Evolutionary conservation across 2,329 filamentous ascomycete species (phyloP).

Genomic region (Alternaria ventricosa): DNA sequence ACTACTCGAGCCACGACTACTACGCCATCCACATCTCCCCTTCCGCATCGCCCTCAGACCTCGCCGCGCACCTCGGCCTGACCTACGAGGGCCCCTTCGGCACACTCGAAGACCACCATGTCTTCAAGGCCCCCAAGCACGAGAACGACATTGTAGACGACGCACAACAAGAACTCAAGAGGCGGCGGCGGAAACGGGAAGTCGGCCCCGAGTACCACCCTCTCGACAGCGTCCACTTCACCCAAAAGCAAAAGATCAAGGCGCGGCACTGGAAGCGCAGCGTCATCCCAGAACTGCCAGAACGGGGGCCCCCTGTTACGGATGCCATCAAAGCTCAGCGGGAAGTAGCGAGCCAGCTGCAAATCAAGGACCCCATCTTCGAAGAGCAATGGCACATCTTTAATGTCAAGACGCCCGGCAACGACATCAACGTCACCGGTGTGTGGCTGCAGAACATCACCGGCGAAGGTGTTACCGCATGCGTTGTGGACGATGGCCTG

Average conservation of each 20-base stretch:
- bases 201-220: slow-evolving; percentile 57
- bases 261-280: slow-evolving; percentile 67
- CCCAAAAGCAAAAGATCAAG: slow-evolving; percentile 76
- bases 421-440: slow-evolving; percentile 96
- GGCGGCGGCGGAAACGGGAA: slow-evolving; percentile 68
- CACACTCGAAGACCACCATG: slow-evolving; percentile 78
- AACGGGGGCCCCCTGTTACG: slow-evolving; percentile 35
- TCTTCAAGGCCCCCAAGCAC: slow-evolving; percentile 74
- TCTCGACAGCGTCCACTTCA: slow-evolving; percentile 76
- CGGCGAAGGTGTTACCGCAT: slow-evolving; percentile 85
- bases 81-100: slow-evolving; percentile 82
- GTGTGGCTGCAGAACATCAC: slow-evolving; percentile 92
- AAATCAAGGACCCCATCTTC: slow-evolving; percentile 89
- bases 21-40: slow-evolving; percentile 86
- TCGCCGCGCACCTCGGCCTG: slow-evolving; percentile 77
- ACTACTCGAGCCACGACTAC: slow-evolving; percentile 85
- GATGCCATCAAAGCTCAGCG: slow-evolving; percentile 57
- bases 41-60: slow-evolving; percentile 67
- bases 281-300: slow-evolving; percentile 37
- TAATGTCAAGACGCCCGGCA: slow-evolving; percentile 79
- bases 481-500: slow-evolving; percentile 93
- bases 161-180: slow-evolving; percentile 60
- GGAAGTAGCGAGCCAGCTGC: slow-evolving; percentile 62
- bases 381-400: slow-evolving; percentile 93
- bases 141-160: slow-evolving; percentile 62